Evolutionary conservation across 2,329 filamentous ascomycete species (phyloP), one percentile per base, ranked within the genome.

Genomic region (Xylaria sp.): DNA sequence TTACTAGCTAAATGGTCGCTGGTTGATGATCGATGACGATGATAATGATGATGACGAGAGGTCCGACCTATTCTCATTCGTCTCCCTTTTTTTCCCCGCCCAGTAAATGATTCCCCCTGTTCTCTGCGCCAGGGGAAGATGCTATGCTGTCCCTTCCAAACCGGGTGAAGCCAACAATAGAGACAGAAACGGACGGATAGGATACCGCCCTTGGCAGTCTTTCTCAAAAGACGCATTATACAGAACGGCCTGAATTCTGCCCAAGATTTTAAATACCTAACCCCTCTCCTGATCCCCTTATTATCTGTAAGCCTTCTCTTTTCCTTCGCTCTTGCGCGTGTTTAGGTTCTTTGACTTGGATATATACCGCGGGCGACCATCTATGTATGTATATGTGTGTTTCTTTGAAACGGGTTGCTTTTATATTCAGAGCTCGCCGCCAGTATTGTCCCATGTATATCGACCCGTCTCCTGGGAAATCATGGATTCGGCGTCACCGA

Each of bases 401-500:
- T 9, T 36, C 11, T 38, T 62, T 29, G 10, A 36, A 10, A 13
- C 39, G 31, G 51, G 17, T 44, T 31, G 25, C 9, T 27, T 42
- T 3, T 51, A 9, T 25, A 27, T 61, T 72, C 45, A 75, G 53
- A 74, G 64, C 61, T 73, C 70, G 29, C 68, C 66, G 15, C 38
- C 69, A n/a, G 51, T 61, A 13, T 71, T 68, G 20, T 68, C 67
- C 58, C 50, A 67, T 27, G 44, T 63, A 36, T 72, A 69, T 20
- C 65, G 67, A 17, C 66, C 57, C 39, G 61, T 69, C 51, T 74
- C 73, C 50, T 75, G 74, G 55, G 69, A 72, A 45, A 77, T 75
- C 74, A 77, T 73, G 42, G 76, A 77, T 51, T 75, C 92, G 63
- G 90, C 90, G 82, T 97, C 94, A 70, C 94, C 94, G 63, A 97